Evolutionary conservation across 2,329 filamentous ascomycete species (phyloP).

Genomic region (Setomelanomma holmii): DNA sequence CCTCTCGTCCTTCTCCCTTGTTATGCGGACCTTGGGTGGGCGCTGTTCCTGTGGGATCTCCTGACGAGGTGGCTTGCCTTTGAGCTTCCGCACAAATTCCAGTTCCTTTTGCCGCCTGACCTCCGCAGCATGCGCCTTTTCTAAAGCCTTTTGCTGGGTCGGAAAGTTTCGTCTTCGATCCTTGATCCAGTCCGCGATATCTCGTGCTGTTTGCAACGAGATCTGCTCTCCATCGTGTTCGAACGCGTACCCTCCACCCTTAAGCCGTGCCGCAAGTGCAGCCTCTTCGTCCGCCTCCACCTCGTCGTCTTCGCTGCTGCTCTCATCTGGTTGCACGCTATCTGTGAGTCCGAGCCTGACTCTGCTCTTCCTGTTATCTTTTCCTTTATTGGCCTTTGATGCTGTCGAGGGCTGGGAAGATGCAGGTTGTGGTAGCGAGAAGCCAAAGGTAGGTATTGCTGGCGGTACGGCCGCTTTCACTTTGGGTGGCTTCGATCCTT

Average conservation of each 20-base stretch:
- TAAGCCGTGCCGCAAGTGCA: conserved; percentile 40
- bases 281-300: conserved; percentile 75
- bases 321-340: conserved; percentile 55
- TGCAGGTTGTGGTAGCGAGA: conserved; percentile 32
- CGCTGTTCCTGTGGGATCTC: neutral
- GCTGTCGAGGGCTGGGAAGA: conserved; percentile 8
- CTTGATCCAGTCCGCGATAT: conserved; percentile 80
- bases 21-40: conserved; percentile 4
- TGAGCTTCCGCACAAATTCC: conserved; percentile 47
- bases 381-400: conserved; percentile 9
- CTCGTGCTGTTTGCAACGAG: conserved; percentile 63
- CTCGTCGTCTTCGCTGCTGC: conserved; percentile 69
- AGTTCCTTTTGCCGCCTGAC: conserved; percentile 41
- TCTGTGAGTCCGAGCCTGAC: conserved; percentile 75
- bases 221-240: conserved; percentile 64
- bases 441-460: conserved; percentile 47
- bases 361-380: conserved; percentile 72
- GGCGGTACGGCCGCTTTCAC: conserved; percentile 44
- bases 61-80: conserved; percentile 26
- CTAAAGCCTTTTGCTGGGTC: conserved; percentile 73
- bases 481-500: conserved; percentile 38
- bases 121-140: conserved; percentile 61
- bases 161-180: conserved; percentile 83
- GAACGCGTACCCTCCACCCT: conserved; percentile 64
- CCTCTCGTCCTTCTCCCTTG: conserved; percentile 6